phyloP scores from a whole-genome alignment of 2,329 filamentous ascomycete species.

The Cladophialophora psammophila region DNA sequence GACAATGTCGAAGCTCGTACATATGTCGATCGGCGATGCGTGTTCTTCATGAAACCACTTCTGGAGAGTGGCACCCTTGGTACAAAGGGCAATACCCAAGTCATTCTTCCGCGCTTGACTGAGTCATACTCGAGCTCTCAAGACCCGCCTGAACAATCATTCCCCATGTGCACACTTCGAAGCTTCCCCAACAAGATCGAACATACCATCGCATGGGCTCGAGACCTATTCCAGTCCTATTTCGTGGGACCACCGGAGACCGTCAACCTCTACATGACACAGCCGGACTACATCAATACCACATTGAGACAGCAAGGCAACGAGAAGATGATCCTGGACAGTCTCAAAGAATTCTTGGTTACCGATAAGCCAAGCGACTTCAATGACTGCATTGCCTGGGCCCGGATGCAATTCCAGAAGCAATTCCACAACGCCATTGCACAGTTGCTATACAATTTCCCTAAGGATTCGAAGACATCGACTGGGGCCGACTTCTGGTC shows the following conservation, averaged over 20 bases:
- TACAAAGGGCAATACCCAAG: conserved; percentile 98
- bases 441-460: conserved; percentile 95
- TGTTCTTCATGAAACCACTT: conserved; percentile 97
- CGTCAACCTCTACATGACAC: conserved; percentile 90
- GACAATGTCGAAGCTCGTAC: conserved; percentile 98
- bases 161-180: conserved; percentile 97
- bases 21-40: conserved; percentile 93
- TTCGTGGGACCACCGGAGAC: conserved; percentile 94
- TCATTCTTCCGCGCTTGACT: conserved; percentile 86
- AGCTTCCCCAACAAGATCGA: conserved; percentile 99
- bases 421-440: conserved; percentile 97
- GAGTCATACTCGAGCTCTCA: conserved; percentile 98
- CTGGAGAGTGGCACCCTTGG: conserved; percentile 98
- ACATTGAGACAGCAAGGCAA: conserved; percentile 92
- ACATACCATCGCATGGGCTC: conserved; percentile 97
- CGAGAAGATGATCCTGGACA: conserved; percentile 92
- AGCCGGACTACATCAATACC: conserved; percentile 86
- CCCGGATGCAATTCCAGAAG: conserved; percentile 89
- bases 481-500: conserved; percentile 96
- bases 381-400: conserved; percentile 97
- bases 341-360: conserved; percentile 86
- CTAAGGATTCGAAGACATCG: conserved; percentile 88
- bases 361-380: conserved; percentile 90
- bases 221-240: conserved; percentile 91
- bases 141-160: conserved; percentile 96